Evolutionary conservation across 306 rosid species (phyloP).

Genomic region (Castanea sativa): DNA sequence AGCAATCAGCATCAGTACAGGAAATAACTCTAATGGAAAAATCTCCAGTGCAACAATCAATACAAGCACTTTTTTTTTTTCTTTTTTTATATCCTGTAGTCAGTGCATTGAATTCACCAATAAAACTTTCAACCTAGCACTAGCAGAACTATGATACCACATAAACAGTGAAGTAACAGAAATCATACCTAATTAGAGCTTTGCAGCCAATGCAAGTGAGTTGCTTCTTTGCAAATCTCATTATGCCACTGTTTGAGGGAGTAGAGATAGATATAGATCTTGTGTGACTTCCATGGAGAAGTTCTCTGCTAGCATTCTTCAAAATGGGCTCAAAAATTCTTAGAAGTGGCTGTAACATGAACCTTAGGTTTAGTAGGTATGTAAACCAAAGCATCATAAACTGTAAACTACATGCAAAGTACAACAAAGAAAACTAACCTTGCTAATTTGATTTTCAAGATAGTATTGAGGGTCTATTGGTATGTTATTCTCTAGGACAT

Average conservation of each 20-base stretch:
- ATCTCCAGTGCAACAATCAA: neutral
- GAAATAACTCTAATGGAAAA: neutral
- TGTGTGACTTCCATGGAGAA: constrained; percentile 96
- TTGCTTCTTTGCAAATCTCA: constrained; percentile 88
- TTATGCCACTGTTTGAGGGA: constrained; percentile 88
- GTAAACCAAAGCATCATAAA: constrained; percentile 11
- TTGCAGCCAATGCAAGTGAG: constrained; percentile 92
- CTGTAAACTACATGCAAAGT: constrained; percentile 6
- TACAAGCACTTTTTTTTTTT: neutral
- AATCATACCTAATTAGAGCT: constrained; percentile 79
- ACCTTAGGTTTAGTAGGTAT: constrained; percentile 12
- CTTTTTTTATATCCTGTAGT: neutral
- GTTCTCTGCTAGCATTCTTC: constrained; percentile 95
- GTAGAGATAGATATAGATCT: constrained; percentile 91
- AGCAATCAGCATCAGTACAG: neutral
- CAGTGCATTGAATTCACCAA: constrained; percentile 1
- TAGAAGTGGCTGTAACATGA: constrained; percentile 77
- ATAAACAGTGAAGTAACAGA: neutral
- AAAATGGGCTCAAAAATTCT: constrained; percentile 96
- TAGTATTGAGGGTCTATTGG: constrained; percentile 97
- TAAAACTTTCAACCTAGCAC: constrained; percentile 11
- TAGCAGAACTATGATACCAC: constrained; percentile 5
- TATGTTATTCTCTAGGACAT: constrained; percentile 89
- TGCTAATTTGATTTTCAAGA: constrained; percentile 96
- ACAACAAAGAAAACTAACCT: constrained; percentile 46